Evolutionary conservation across 2,329 filamentous ascomycete genomes (phyloP).

Genomic region (Beauveria varroae): DNA sequence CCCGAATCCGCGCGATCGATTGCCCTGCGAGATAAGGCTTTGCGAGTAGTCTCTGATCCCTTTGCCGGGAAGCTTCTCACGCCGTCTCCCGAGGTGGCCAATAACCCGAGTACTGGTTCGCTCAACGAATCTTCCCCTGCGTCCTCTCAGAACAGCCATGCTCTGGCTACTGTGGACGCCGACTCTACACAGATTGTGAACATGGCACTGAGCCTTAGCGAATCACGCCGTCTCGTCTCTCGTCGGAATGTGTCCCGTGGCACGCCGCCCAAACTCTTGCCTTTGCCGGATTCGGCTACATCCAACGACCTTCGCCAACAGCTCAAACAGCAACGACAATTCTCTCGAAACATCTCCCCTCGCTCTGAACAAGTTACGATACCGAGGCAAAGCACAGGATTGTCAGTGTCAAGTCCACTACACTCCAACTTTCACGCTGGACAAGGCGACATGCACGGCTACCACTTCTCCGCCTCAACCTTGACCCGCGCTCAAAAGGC

Average conservation of each 20-base stretch:
- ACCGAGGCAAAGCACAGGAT: constrained; percentile 33
- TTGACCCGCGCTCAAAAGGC: constrained; percentile 77
- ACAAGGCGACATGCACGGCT: constrained; percentile 43
- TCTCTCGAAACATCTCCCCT: constrained; percentile 55
- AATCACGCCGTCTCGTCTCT: constrained; percentile 62
- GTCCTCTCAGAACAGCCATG: constrained; percentile 16
- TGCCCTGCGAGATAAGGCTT: not conserved
- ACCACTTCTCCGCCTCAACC: constrained; percentile 71
- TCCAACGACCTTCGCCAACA: constrained; percentile 59
- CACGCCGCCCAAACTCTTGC: constrained; percentile 42
- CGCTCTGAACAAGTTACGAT: constrained; percentile 37
- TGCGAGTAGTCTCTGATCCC: constrained; percentile 3
- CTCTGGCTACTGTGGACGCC: constrained; percentile 44
- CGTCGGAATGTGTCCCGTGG: constrained; percentile 47
- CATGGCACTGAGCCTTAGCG: constrained; percentile 82
- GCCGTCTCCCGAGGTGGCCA: not conserved
- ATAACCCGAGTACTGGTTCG: not conserved
- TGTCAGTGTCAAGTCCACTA: constrained; percentile 36
- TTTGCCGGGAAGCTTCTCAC: not conserved
- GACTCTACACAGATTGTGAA: constrained; percentile 88
- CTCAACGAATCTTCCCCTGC: constrained; percentile 7
- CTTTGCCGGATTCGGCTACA: constrained; percentile 43
- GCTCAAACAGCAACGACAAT: constrained; percentile 62
- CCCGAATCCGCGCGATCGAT: not conserved
- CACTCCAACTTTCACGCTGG: constrained; percentile 35